A percentile compares a stretch with the other conserved stretches of the same genome.
These are phyloP conservation scores for Exophiala dermatitidis DNA, from an alignment of 2,329 filamentous ascomycete genomes.

Conservation along the genomic window DNA sequence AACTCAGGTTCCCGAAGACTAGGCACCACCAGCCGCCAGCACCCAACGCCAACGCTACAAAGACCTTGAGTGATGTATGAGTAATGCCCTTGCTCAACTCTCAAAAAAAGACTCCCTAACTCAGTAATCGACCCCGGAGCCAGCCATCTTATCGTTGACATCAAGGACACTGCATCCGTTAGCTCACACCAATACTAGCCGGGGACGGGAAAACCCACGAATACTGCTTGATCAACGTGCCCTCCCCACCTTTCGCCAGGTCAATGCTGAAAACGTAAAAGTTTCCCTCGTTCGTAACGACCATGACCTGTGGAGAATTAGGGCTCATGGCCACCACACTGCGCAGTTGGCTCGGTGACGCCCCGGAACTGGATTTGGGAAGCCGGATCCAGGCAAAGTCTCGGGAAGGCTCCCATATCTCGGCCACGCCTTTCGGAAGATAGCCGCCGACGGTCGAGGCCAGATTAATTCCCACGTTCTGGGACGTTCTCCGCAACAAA, in stretches of 20 bases:
- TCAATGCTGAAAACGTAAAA: constrained; percentile 96
- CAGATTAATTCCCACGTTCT: constrained; percentile 83
- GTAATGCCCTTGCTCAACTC: neutral
- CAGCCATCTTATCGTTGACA: constrained; percentile 38
- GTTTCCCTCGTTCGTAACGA: constrained; percentile 89
- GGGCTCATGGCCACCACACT: constrained; percentile 98
- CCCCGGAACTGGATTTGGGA: constrained; percentile 51
- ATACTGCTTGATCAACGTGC: constrained; percentile 81
- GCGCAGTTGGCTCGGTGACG: constrained; percentile 53
- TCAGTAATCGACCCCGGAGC: constrained; percentile 33
- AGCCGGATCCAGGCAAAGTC: constrained; percentile 97
- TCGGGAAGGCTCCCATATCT: constrained; percentile 92
- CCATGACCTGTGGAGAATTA: constrained; percentile 92
- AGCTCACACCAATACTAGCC: constrained; percentile 6
- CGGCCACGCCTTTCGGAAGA: constrained; percentile 83
- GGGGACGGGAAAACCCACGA: constrained; percentile 57
- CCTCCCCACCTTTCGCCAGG: constrained; percentile 88
- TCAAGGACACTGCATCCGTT: constrained; percentile 35
- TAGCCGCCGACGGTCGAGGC: constrained; percentile 87
- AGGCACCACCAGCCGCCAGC: neutral
- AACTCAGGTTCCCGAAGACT: too few relatives aligned
- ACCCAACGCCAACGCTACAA: constrained; percentile 1
- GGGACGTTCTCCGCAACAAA: constrained; percentile 87
- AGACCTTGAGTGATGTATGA: neutral
- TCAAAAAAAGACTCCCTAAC: neutral